Percentiles rank a stretch among this genome's conserved stretches.
phyloP scores from a whole-genome alignment of 768 basidiomycete genomes.

The Boletus tomentosulus region DNA sequence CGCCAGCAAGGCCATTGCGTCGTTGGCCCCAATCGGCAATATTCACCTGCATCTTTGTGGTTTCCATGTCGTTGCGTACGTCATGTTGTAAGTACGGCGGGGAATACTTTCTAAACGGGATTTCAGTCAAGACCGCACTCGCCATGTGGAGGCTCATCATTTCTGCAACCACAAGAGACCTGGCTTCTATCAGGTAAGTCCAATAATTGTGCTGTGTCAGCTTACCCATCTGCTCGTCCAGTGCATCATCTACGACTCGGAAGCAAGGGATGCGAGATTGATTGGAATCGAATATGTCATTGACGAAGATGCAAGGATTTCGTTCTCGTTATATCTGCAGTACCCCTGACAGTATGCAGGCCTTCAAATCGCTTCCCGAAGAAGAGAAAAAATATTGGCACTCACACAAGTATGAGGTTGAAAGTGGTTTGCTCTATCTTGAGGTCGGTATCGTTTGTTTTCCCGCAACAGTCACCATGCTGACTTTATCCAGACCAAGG shows the following conservation, averaged over 20 bases:
- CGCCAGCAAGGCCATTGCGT: slow-evolving; percentile 27
- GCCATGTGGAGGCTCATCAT: slow-evolving; percentile 42
- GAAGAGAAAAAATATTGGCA: slow-evolving; percentile 54
- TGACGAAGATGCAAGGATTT: slow-evolving; percentile 29
- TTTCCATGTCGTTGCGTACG: slow-evolving; percentile 34
- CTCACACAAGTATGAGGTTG: slow-evolving; percentile 47
- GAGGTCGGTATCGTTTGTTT: slow-evolving; percentile 13
- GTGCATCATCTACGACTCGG: slow-evolving; percentile 43
- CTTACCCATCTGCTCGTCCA: slow-evolving; percentile 33
- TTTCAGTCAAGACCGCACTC: slow-evolving; percentile 27
- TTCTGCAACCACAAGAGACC: slow-evolving; percentile 38
- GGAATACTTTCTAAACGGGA: background rate
- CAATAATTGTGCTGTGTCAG: background rate
- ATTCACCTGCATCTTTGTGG: slow-evolving; percentile 31
- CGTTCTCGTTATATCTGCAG: background rate
- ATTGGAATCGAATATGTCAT: slow-evolving; percentile 55
- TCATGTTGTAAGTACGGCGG: background rate
- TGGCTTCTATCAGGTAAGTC: slow-evolving; percentile 37
- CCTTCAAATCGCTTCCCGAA: slow-evolving; percentile 38
- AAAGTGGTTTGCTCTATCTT: slow-evolving; percentile 33
- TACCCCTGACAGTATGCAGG: slow-evolving; percentile 11
- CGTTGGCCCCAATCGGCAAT: slow-evolving; percentile 34
- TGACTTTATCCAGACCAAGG: slow-evolving; percentile 17
- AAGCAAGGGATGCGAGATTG: slow-evolving; percentile 40
- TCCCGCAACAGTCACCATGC: background rate